These are phyloP conservation scores for Leptomonas seymouri DNA, from an alignment of 208 protist species.

Conservation along the genomic window DNA sequence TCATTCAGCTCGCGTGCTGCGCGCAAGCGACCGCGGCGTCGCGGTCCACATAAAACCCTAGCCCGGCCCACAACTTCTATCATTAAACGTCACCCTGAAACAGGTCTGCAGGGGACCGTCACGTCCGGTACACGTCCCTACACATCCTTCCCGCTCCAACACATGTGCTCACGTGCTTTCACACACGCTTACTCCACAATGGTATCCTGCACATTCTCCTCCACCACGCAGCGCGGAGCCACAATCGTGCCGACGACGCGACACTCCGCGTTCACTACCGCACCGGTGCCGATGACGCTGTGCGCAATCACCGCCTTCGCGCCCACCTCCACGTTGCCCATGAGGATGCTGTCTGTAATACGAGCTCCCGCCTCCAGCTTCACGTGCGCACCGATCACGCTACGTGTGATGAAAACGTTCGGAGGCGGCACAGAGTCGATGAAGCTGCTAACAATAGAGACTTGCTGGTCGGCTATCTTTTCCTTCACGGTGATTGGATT, in stretches of 20 bases:
- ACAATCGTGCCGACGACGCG: conserved; percentile 56
- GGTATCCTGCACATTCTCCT: conserved; percentile 49
- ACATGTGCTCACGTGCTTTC: too few relatives aligned
- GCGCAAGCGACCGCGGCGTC: too few relatives aligned
- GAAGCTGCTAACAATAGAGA: conserved; percentile 70
- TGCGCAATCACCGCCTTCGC: conserved; percentile 47
- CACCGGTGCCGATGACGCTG: conserved; percentile 64
- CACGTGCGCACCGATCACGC: conserved; percentile 80
- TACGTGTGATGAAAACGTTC: conserved; percentile 67
- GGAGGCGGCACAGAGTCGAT: conserved; percentile 53
- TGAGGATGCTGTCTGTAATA: conserved; percentile 76
- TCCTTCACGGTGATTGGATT: conserved; percentile 59
- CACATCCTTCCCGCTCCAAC: not conserved
- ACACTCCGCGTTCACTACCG: conserved; percentile 48
- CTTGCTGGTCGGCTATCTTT: conserved; percentile 37
- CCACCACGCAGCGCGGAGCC: conserved; percentile 59
- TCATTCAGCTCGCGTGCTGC: too few relatives aligned
- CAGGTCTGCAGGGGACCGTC: too few relatives aligned
- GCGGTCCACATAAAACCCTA: too few relatives aligned
- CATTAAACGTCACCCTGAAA: too few relatives aligned
- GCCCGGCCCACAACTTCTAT: too few relatives aligned
- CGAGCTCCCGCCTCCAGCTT: conserved; percentile 55
- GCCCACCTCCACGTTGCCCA: conserved; percentile 74
- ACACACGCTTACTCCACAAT: conserved; percentile 30
- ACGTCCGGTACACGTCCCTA: too few relatives aligned